Percentiles rank a stretch among this genome's conserved stretches.
Evolutionary conservation across 1,139 yeast species (phyloP).

Genomic region (Magnusiomyces clavatus): DNA sequence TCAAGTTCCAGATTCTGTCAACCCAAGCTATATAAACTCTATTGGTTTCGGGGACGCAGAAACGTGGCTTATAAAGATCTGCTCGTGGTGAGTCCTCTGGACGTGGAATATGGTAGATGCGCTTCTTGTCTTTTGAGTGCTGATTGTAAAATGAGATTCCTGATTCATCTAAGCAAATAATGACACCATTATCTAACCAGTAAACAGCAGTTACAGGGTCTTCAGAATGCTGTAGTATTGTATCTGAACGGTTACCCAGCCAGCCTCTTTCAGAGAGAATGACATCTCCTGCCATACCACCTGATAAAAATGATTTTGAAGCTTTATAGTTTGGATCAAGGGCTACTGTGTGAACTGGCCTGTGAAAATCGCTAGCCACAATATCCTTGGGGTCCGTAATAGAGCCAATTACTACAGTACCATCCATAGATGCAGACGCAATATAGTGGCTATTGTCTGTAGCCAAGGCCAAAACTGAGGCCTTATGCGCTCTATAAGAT

Average conservation of each 20-base stretch:
- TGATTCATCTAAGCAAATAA: slow-evolving; percentile 79
- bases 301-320: slow-evolving; percentile 64
- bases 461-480: slow-evolving; percentile 63
- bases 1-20: slow-evolving; percentile 63
- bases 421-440: slow-evolving; percentile 90
- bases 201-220: slow-evolving; percentile 71
- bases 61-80: slow-evolving; percentile 79
- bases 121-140: slow-evolving; percentile 15
- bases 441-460: slow-evolving; percentile 60
- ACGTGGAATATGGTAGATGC: slow-evolving; percentile 44
- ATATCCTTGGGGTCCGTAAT: slow-evolving; percentile 55
- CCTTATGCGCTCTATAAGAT: slow-evolving; percentile 76
- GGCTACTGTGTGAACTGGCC: slow-evolving; percentile 86
- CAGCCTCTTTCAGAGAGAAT: slow-evolving; percentile 70
- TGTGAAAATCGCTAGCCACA: slow-evolving; percentile 68
- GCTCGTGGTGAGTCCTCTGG: slow-evolving; percentile 62
- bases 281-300: slow-evolving; percentile 87
- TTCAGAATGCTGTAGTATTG: slow-evolving; percentile 48
- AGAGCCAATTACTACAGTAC: slow-evolving; percentile 79
- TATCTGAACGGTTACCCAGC: slow-evolving; percentile 76
- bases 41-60: slow-evolving; percentile 59
- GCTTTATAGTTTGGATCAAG: slow-evolving; percentile 60
- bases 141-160: slow-evolving; percentile 48
- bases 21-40: slow-evolving; percentile 81
- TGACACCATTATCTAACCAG: slow-evolving; percentile 49